Conservation (phyloP, 2,329 filamentous ascomycete genomes). For the Aspergillus tanneri region DNA sequence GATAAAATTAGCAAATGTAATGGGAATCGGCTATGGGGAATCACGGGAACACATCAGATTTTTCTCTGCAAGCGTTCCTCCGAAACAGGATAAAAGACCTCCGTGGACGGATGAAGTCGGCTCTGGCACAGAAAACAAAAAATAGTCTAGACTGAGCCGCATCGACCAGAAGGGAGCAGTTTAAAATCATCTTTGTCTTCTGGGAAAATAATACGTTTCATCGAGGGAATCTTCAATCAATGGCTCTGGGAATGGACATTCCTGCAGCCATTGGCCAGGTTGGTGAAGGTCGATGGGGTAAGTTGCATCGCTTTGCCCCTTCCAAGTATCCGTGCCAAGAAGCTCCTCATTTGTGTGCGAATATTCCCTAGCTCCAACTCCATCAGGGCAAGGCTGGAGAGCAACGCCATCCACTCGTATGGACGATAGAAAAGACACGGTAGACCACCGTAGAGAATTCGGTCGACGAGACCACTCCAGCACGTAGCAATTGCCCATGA, state of each 20-base stretch:
- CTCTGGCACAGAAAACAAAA: not conserved
- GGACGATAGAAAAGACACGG: too few relatives aligned
- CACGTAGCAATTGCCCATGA: too few relatives aligned
- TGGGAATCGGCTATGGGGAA: slow-evolving; percentile 1
- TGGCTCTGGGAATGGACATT: not conserved
- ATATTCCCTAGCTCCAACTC: slow-evolving; percentile 19
- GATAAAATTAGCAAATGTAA: too few relatives aligned
- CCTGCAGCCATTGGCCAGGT: not conserved
- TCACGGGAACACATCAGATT: slow-evolving; percentile 14
- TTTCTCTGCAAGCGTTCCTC: slow-evolving; percentile 11
- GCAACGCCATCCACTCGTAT: not conserved
- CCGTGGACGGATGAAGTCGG: not conserved
- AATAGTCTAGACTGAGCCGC: too few relatives aligned
- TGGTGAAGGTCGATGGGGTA: not conserved
- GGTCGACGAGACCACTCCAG: too few relatives aligned
- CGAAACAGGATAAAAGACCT: slow-evolving; percentile 7
- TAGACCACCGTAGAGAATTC: too few relatives aligned
- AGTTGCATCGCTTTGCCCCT: slow-evolving; percentile 7
- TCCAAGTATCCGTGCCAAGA: slow-evolving; percentile 23
- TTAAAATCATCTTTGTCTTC: not conserved
- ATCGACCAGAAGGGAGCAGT: not conserved
- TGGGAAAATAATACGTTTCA: not conserved
- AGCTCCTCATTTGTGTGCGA: slow-evolving; percentile 26
- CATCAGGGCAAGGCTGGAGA: slow-evolving; percentile 12
- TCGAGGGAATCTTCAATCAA: too few relatives aligned